Evolutionary conservation across 1,139 yeast species (phyloP).

Genomic region (Pneumocystis wakefieldiae): DNA sequence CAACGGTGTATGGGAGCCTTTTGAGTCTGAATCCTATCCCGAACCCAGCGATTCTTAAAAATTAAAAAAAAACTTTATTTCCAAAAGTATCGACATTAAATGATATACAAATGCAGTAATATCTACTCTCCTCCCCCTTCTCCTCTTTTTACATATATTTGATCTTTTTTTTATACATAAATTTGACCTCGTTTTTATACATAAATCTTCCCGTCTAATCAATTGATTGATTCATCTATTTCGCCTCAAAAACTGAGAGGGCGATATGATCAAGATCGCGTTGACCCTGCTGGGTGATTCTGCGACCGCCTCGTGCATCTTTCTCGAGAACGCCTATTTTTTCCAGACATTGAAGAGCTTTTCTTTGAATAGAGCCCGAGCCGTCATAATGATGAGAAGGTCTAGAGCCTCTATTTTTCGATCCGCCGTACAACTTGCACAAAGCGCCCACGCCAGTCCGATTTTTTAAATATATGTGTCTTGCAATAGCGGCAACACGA

Average conservation of each 20-base stretch:
- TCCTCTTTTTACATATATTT: too few relatives aligned
- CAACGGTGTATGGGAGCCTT: background rate
- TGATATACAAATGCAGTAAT: background rate
- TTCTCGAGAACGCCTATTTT: slow-evolving; percentile 94
- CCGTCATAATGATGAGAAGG: slow-evolving; percentile 98
- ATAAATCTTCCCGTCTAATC: slow-evolving; percentile 14
- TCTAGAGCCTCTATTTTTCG: slow-evolving; percentile 97
- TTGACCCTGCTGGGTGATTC: slow-evolving; percentile 98
- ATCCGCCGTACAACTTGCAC: slow-evolving; percentile 98
- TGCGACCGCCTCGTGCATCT: slow-evolving; percentile 98
- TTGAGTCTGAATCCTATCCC: background rate
- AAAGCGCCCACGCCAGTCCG: slow-evolving; percentile 98
- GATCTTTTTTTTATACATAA: too few relatives aligned
- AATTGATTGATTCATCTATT: slow-evolving; percentile 26
- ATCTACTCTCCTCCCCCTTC: too few relatives aligned
- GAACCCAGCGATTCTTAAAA: background rate
- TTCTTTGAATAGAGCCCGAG: slow-evolving; percentile 98
- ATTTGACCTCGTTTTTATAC: background rate
- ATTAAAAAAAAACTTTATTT: background rate
- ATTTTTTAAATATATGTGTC: slow-evolving; percentile 99
- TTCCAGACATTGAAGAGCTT: slow-evolving; percentile 93
- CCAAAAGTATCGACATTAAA: background rate
- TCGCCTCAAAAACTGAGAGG: slow-evolving; percentile 40
- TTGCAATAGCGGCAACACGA: slow-evolving; percentile 99
- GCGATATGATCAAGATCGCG: slow-evolving; percentile 99